Evolutionary conservation across 139 green algal genomes (phyloP).

Genomic region (Deuterostichococcus epilithicus): DNA sequence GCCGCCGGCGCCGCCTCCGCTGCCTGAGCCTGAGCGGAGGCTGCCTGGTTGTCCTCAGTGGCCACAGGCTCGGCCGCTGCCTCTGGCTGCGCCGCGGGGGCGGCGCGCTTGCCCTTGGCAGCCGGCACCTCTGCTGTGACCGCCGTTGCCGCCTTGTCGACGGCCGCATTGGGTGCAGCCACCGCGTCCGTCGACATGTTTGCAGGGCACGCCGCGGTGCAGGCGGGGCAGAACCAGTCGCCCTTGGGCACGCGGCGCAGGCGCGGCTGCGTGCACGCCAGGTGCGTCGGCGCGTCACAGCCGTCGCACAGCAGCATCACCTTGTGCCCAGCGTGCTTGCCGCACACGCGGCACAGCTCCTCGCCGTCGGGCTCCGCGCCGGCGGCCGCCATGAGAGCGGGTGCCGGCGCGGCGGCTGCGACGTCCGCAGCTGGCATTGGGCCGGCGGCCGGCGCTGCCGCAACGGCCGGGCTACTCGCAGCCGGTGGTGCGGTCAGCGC

Average conservation of each 20-base stretch:
- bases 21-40: too few species aligned
- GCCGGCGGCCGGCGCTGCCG: background rate
- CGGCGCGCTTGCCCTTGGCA: too few species aligned
- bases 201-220: background rate
- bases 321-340: slow-evolving; percentile 31
- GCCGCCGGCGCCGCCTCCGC: too few species aligned
- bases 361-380: background rate
- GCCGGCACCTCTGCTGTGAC: too few species aligned
- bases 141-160: too few species aligned
- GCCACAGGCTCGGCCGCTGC: too few species aligned
- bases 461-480: too few species aligned
- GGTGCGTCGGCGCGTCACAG: slow-evolving; percentile 40
- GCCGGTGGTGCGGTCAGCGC: background rate
- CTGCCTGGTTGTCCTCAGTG: too few species aligned
- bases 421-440: background rate
- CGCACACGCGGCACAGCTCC: slow-evolving; percentile 36
- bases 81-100: too few species aligned
- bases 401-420: background rate
- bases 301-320: slow-evolving; percentile 38
- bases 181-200: too few species aligned
- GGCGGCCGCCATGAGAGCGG: background rate
- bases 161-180: too few species aligned
- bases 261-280: slow-evolving; percentile 20
- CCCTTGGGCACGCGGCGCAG: background rate
- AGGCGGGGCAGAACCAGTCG: slow-evolving; percentile 1